These are phyloP conservation scores for Fraxinus excelsior DNA, from an alignment of 257 asterid species.

Conservation along the genomic window DNA sequence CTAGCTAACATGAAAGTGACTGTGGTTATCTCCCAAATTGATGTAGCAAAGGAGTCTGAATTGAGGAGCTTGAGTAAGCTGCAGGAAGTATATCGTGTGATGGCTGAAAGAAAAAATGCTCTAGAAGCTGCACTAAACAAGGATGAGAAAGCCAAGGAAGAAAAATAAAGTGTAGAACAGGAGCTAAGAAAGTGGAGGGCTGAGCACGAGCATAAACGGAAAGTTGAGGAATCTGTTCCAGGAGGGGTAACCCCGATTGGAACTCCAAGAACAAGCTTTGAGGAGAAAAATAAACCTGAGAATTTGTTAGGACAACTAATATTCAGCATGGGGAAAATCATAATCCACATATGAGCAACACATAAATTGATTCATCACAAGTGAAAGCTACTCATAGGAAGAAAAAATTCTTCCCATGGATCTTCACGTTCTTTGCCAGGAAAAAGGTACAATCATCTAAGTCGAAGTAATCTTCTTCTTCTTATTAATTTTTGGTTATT, in stretches of 20 bases:
- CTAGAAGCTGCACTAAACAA: constrained; percentile 57
- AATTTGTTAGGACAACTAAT: constrained; percentile 31
- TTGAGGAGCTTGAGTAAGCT: constrained; percentile 59
- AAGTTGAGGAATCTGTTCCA: constrained; percentile 48
- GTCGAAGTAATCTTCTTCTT: constrained; percentile 10
- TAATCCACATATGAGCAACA: constrained; percentile 46
- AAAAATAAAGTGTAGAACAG: constrained; percentile 76
- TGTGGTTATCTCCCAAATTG: constrained; percentile 67
- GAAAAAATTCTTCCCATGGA: constrained; percentile 53
- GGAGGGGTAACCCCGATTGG: constrained; percentile 19
- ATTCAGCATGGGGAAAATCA: constrained; percentile 44
- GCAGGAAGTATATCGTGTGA: constrained; percentile 66
- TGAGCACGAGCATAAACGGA: constrained; percentile 74
- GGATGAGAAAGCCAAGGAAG: constrained; percentile 79
- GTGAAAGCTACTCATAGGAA: constrained; percentile 46
- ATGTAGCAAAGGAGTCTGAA: constrained; percentile 82
- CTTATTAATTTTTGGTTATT: background rate
- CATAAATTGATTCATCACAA: constrained; percentile 53
- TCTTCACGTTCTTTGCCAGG: constrained; percentile 46
- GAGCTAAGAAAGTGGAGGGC: constrained; percentile 86
- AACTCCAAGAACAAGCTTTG: constrained; percentile 41
- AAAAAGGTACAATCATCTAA: constrained; percentile 42
- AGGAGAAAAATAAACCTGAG: constrained; percentile 37
- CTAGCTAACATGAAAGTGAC: constrained; percentile 65
- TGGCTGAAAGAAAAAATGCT: constrained; percentile 53